Conservation (phyloP, 2,329 filamentous ascomycete genomes). For the Neonectria sp. region DNA sequence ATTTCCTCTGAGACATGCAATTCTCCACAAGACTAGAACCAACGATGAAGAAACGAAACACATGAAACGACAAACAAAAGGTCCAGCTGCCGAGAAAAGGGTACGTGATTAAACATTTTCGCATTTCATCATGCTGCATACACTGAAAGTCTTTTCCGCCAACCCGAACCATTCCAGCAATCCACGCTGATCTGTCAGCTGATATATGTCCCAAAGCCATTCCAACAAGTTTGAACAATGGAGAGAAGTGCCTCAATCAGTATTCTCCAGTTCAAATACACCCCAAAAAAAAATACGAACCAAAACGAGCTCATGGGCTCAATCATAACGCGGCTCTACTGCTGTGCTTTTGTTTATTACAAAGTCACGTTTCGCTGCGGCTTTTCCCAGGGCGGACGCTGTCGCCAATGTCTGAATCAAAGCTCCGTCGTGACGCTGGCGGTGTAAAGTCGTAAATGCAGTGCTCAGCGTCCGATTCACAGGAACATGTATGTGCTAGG, state of each 20-base stretch:
- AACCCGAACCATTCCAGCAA: slow-evolving; percentile 22
- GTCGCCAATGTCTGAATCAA: neutral
- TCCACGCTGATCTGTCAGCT: slow-evolving; percentile 29
- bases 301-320: slow-evolving; percentile 15
- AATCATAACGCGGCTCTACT: slow-evolving; percentile 18
- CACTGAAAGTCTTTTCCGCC: slow-evolving; percentile 30
- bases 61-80: neutral
- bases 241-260: slow-evolving; percentile 1
- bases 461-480: slow-evolving; percentile 4
- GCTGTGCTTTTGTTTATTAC: slow-evolving; percentile 9
- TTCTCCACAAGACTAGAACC: slow-evolving; percentile 5
- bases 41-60: neutral
- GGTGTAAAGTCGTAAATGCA: slow-evolving; percentile 2
- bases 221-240: slow-evolving; percentile 13
- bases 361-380: slow-evolving; percentile 1
- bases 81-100: neutral
- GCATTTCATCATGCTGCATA: slow-evolving; percentile 44
- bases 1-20: slow-evolving; percentile 9
- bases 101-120: slow-evolving; percentile 39
- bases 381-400: neutral
- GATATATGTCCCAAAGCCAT: slow-evolving; percentile 15
- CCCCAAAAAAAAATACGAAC: slow-evolving; percentile 13
- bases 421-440: neutral
- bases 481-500: slow-evolving; percentile 49
- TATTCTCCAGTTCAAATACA: slow-evolving; percentile 20